Evolutionary conservation across 176 grass and related monocot genomes (phyloP).

Genomic region (Avena insularis): DNA sequence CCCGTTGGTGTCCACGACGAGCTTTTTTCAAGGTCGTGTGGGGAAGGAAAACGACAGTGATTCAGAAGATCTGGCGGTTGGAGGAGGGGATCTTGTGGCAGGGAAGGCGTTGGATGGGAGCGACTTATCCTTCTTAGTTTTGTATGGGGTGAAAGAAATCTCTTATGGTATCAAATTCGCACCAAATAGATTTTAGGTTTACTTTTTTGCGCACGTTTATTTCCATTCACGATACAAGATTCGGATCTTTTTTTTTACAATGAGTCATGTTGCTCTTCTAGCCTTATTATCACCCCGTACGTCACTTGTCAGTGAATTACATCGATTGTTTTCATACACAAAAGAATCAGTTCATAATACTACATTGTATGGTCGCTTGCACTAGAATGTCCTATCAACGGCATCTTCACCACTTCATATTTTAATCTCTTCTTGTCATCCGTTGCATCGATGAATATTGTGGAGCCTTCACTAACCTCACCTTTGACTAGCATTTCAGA

Average conservation of each 20-base stretch:
- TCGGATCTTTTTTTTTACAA: not conserved
- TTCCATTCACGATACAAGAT: too few species aligned
- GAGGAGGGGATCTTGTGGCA: too few species aligned
- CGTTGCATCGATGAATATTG: slow-evolving; percentile 17
- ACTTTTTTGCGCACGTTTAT: too few species aligned
- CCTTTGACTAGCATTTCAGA: slow-evolving; percentile 55
- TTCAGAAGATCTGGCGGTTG: too few species aligned
- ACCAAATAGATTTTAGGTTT: too few species aligned
- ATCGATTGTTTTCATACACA: not conserved
- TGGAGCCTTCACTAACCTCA: slow-evolving; percentile 45
- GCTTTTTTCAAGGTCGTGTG: too few species aligned
- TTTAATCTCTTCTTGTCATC: not conserved
- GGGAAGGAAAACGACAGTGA: too few species aligned
- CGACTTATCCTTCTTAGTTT: too few species aligned
- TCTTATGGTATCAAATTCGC: too few species aligned
- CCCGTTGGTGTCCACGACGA: too few species aligned
- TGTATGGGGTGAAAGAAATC: too few species aligned
- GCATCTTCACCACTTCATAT: slow-evolving; percentile 18
- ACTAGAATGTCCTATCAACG: not conserved
- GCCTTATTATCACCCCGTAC: not conserved
- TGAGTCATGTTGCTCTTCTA: not conserved
- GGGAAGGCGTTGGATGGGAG: too few species aligned
- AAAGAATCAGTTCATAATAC: not conserved
- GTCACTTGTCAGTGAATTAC: not conserved
- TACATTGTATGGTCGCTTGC: not conserved